Percentiles rank a stretch among this genome's conserved stretches.
Conservation (phyloP, 805 yeast genomes). For the Monosporozyma yasuniensis region DNA sequence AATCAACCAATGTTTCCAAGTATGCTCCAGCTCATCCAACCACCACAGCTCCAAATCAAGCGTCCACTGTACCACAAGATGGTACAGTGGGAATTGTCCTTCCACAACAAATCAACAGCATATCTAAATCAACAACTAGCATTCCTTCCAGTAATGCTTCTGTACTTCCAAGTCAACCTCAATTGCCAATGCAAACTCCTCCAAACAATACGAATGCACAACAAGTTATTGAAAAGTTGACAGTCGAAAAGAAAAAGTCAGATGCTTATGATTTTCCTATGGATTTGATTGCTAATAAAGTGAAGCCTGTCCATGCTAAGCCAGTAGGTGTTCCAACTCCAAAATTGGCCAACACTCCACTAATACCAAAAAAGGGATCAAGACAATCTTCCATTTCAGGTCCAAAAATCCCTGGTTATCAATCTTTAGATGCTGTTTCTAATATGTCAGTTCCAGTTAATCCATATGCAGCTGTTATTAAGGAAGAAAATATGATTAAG, state of each 20-base stretch:
- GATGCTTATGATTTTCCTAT: conserved; percentile 73
- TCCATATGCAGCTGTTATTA: conserved; percentile 12
- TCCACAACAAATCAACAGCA: conserved; percentile 9
- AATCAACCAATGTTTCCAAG: neutral
- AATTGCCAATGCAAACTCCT: neutral
- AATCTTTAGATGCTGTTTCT: neutral
- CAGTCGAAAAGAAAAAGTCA: conserved; percentile 48
- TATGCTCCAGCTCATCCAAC: conserved; percentile 1
- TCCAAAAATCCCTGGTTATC: neutral
- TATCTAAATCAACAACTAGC: neutral
- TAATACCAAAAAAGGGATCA: conserved; percentile 1
- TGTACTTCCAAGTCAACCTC: neutral
- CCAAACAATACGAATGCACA: conserved; percentile 4
- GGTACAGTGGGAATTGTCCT: conserved; percentile 10
- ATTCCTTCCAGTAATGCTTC: neutral
- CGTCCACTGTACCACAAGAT: neutral
- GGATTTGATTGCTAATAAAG: conserved; percentile 38
- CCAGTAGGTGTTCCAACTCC: conserved; percentile 26
- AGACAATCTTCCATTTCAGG: neutral
- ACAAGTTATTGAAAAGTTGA: conserved; percentile 29
- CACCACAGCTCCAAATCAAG: neutral
- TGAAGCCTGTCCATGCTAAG: conserved; percentile 31
- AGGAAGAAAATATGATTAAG: neutral
- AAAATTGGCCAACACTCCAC: conserved; percentile 7
- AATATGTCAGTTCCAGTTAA: neutral